Base-by-base conservation (phyloP, 2,329 filamentous ascomycete species). In the Xylaria sp. region DNA sequence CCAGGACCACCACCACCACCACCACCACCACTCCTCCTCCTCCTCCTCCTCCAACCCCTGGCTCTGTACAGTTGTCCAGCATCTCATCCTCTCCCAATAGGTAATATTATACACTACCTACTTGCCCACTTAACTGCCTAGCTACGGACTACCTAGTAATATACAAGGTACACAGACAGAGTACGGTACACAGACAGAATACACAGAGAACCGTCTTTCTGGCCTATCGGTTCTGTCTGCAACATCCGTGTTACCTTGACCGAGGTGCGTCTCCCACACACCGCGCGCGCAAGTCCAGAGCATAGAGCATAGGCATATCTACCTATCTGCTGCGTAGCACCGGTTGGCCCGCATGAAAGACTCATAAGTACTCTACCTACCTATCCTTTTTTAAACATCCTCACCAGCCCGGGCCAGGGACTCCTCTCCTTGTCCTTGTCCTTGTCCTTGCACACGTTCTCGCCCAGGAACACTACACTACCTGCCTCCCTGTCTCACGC, bases 31-130 rank as follows among this genome's bases (percentile, higher is more conserved):
- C 63, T 27, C 17, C 57, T 11, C 42, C 39, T 31, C 31, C 54
- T 29, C n/a, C n/a, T n/a, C n/a, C n/a, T n/a, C n/a, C n/a, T n/a
- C 57, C 49, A 38, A 15, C 61, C 58, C 49, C 49, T 33, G 45
- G 51, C 49, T 61, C 59, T 57, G 58, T 67, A 67, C 61, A 57
- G 58, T 49, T 17, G n/a, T 27, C 50, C 31, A 55, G 44, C 67
- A 66, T 50, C 58, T 64, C 65, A 63, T 71, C 38, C 70, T 69
- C 70, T 58, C 66, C 44, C 42, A 49, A 55, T 49, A 51, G 38
- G n/a, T n/a, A n/a, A n/a, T n/a, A n/a, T n/a, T n/a, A n/a, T n/a
- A n/a, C n/a, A n/a, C n/a, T n/a, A n/a, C n/a, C n/a, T n/a, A n/a
- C n/a, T n/a, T n/a, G n/a, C n/a, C n/a, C n/a, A n/a, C n/a, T n/a